These are phyloP conservation scores for Aspergillus ruber DNA, from an alignment of 2,329 filamentous ascomycete genomes.

Conservation along the genomic window DNA sequence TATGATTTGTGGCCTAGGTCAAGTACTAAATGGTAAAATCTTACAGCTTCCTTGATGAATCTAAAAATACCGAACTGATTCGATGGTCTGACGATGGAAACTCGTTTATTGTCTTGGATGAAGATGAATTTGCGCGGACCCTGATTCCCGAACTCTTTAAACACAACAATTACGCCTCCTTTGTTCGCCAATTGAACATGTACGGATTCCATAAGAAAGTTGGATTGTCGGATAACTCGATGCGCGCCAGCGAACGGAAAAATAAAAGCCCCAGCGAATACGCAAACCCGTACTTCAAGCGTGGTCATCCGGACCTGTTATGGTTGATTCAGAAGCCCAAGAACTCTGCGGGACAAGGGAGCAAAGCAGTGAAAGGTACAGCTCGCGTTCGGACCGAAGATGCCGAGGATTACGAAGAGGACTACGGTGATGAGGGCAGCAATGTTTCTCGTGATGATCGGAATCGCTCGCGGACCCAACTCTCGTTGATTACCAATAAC, in stretches of 20 bases:
- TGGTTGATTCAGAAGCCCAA: constrained; percentile 98
- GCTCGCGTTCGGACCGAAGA: constrained; percentile 48
- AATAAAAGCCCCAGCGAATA: constrained; percentile 98
- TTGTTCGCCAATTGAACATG: constrained; percentile 65
- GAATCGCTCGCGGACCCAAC: constrained; percentile 30
- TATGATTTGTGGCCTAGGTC: not conserved
- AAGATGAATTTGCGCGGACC: constrained; percentile 77
- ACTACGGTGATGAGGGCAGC: constrained; percentile 39
- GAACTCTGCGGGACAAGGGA: constrained; percentile 52
- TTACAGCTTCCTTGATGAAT: constrained; percentile 80
- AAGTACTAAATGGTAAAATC: constrained; percentile 9
- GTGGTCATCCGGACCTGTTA: constrained; percentile 81
- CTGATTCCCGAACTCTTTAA: constrained; percentile 71
- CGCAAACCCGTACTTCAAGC: constrained; percentile 91
- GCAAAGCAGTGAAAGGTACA: constrained; percentile 46
- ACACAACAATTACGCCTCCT: constrained; percentile 73
- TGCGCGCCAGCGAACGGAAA: constrained; percentile 94
- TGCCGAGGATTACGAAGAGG: constrained; percentile 56
- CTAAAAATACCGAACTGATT: constrained; percentile 89
- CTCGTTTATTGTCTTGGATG: constrained; percentile 92
- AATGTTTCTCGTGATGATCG: constrained; percentile 28
- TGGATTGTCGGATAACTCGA: constrained; percentile 89
- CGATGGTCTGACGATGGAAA: constrained; percentile 95
- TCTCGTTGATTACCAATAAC: constrained; percentile 35
- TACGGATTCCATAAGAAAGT: constrained; percentile 65